Evolutionary conservation across 169 alveolate genomes (phyloP).

Genomic region (Pseudocohnilembus persalinus): DNA sequence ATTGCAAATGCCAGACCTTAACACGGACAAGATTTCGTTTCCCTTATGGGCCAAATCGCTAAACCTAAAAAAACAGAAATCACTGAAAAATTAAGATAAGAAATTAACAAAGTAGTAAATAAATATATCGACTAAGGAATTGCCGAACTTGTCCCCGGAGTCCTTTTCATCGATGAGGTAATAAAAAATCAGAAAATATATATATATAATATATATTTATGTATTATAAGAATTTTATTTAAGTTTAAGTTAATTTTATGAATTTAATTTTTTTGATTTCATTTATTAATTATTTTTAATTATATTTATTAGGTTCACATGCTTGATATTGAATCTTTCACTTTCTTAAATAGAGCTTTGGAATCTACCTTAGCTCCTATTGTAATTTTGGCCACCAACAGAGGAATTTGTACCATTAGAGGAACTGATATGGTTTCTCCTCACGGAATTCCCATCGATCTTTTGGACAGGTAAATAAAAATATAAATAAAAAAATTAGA

Average conservation of each 20-base stretch:
- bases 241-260: too few relatives aligned
- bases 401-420: constrained; percentile 96
- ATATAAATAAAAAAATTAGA: background rate
- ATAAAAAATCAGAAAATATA: too few relatives aligned
- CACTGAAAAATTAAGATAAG: constrained; percentile 98
- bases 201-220: too few relatives aligned
- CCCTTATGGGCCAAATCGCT: constrained; percentile 96
- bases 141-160: constrained; percentile 99
- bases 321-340: constrained; percentile 99
- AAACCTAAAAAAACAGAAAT: constrained; percentile 99
- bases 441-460: constrained; percentile 99
- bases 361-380: constrained; percentile 98
- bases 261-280: too few relatives aligned
- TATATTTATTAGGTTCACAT: constrained; percentile 80
- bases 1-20: constrained; percentile 99
- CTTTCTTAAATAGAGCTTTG: constrained; percentile 97
- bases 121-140: constrained; percentile 97
- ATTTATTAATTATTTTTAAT: too few relatives aligned
- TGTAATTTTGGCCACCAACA: constrained; percentile 98
- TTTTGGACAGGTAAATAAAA: constrained; percentile 88
- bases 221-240: too few relatives aligned
- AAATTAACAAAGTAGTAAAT: constrained; percentile 98
- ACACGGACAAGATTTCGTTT: constrained; percentile 97
- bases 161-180: constrained; percentile 98
- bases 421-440: constrained; percentile 98